phyloP scores from a whole-genome alignment of 164 flowering plant species.

The Kingdonia uniflora region DNA sequence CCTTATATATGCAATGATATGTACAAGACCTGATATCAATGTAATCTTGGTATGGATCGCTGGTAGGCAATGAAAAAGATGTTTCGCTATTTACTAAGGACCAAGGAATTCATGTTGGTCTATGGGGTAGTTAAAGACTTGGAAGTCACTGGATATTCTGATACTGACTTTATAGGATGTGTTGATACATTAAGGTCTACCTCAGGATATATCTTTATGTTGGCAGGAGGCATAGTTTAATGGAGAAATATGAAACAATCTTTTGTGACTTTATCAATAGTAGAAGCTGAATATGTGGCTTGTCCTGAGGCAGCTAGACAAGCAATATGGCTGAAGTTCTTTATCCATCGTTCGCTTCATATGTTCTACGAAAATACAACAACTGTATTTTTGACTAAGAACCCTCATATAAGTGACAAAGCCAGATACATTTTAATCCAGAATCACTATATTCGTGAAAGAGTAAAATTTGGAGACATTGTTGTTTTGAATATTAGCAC shows the following conservation, averaged over 20 bases:
- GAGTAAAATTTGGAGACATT: too few relatives aligned
- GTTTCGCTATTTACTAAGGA: too few relatives aligned
- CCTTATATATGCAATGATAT: not conserved
- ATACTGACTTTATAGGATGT: not conserved
- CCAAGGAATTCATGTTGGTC: too few relatives aligned
- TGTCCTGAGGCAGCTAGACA: not conserved
- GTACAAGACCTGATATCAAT: too few relatives aligned
- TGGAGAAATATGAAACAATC: too few relatives aligned
- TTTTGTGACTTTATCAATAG: not conserved
- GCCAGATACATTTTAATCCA: constrained; percentile 3
- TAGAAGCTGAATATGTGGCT: not conserved
- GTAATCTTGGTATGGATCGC: too few relatives aligned
- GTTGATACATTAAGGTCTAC: not conserved
- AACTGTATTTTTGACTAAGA: not conserved
- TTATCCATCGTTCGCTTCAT: not conserved
- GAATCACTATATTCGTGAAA: too few relatives aligned
- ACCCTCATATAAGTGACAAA: not conserved
- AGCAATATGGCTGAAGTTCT: constrained; percentile 1
- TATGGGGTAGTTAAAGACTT: too few relatives aligned
- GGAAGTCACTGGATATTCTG: not conserved
- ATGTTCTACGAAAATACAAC: too few relatives aligned
- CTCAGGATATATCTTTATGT: too few relatives aligned
- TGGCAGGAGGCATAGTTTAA: not conserved
- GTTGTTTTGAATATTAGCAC: constrained; percentile 1
- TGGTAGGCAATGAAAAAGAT: too few relatives aligned